Evolutionary conservation across 176 grass and related monocot species (phyloP), one percentile per base, ranked within the genome.

Genomic region (Zizania latifolia): DNA sequence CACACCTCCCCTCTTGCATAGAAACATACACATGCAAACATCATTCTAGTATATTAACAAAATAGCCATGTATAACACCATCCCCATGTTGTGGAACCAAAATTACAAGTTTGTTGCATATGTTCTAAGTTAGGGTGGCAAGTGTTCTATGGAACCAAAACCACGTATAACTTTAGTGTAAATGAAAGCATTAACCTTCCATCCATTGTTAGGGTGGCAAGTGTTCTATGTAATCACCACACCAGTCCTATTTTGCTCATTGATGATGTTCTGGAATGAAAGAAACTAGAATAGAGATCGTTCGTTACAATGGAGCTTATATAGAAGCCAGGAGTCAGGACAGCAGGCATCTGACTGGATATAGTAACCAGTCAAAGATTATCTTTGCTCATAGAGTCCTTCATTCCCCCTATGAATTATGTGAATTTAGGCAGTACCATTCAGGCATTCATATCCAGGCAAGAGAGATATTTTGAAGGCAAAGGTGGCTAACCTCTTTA

Each of bases 401-500:
- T 56, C 58, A 84, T 71, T 43, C 16, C 43, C 67, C 56, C 10
- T 3, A 28, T 40, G 14, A 84, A 65, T 23, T 41, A 70, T 46
- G 21, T 27, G 8, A 58, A 70, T 39, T 71, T 76, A 82, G 13
- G 9, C 8, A n/a, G 44, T 21, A 35, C 39, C 26, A 56, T 74
- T 43, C 28, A 6, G 33, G 30, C 26, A 56, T 74, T 43, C 28
- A 6, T 22, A 37, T 68, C 28, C n/a, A 4, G 61, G 1, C 5
- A 35, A 45, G 4, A 62, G 0, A 77, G 61, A 74, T 26, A 66
- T 21, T 11, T 15, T 70, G 64, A 81, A 37, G 24, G 29, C 3
- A 66, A 59, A 37, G 29, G 72, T n/a, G 31, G 26, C 85, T 29
- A 45, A 97, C 94, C 94, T 97, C 88, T 70, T 86, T 53, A 32